These are phyloP conservation scores for Tulasnella sp. DNA, from an alignment of 768 basidiomycete genomes.

Conservation along the genomic window DNA sequence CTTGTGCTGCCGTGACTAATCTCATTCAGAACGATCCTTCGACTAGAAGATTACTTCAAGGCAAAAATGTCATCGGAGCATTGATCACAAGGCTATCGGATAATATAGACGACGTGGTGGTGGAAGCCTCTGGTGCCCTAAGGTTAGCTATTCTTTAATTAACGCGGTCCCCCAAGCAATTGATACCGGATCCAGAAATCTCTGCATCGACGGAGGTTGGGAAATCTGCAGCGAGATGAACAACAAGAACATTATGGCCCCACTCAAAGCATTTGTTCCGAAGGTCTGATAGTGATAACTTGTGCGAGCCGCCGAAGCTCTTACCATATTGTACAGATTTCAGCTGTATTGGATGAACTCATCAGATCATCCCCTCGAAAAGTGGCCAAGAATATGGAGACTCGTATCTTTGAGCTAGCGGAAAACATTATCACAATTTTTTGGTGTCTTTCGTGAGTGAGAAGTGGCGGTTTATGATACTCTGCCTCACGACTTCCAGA, in stretches of 20 bases:
- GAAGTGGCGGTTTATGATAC: background rate
- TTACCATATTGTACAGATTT: background rate
- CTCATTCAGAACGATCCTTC: conserved; percentile 91
- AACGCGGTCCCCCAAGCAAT: conserved; percentile 2
- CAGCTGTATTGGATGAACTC: conserved; percentile 25
- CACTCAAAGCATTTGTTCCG: conserved; percentile 59
- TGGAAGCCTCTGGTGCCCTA: conserved; percentile 79
- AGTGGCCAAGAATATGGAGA: conserved; percentile 55
- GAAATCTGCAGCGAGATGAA: conserved; percentile 96
- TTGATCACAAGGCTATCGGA: conserved; percentile 82
- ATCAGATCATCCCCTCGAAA: conserved; percentile 35
- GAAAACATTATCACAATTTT: conserved; percentile 87
- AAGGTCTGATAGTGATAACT: conserved; percentile 37
- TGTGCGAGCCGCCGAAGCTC: conserved; percentile 1
- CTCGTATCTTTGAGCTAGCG: conserved; percentile 72
- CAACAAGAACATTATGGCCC: conserved; percentile 82
- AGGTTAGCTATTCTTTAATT: conserved; percentile 40
- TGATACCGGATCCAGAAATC: conserved; percentile 45
- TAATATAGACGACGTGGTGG: conserved; percentile 76
- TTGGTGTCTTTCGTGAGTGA: conserved; percentile 87
- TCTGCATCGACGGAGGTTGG: conserved; percentile 90
- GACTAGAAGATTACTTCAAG: conserved; percentile 76
- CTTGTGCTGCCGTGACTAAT: conserved; percentile 91
- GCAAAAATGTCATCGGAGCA: conserved; percentile 77
- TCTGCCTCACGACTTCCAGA: conserved; percentile 30